These are phyloP conservation scores for Malus hybrid DNA, from an alignment of 331 rosid species.

Conservation along the genomic window DNA sequence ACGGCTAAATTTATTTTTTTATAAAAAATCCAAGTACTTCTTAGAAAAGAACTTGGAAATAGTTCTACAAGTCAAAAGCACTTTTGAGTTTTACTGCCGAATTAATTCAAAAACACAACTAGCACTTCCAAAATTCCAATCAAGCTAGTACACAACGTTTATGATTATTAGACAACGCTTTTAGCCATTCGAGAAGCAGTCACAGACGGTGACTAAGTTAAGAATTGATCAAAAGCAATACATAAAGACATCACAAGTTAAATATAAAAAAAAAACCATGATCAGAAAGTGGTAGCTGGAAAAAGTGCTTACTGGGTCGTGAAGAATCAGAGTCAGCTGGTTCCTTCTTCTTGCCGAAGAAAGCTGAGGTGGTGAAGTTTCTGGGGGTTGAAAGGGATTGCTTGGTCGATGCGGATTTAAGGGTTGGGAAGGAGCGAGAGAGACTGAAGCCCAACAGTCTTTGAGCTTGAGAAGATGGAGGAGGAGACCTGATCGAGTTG, in stretches of 20 bases:
- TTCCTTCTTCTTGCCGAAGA: conserved; percentile 42
- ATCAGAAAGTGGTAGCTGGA: background rate
- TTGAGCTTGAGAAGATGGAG: conserved; percentile 27
- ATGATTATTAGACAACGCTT: background rate
- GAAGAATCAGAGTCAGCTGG: conserved; percentile 18
- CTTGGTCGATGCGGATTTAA: conserved; percentile 17
- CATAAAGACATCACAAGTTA: background rate
- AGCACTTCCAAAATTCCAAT: background rate
- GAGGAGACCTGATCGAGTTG: conserved; percentile 4
- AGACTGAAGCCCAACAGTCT: conserved; percentile 29
- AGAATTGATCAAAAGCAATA: background rate
- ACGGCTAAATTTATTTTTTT: background rate
- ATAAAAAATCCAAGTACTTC: background rate
- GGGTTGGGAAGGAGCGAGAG: conserved; percentile 23
- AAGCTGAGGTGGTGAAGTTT: conserved; percentile 29
- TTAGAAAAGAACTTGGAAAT: no score
- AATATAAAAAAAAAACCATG: background rate
- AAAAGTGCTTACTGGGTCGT: conserved; percentile 31
- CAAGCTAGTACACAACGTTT: no score
- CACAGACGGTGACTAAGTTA: background rate
- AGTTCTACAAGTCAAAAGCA: background rate
- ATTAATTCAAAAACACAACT: no score
- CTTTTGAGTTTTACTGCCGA: background rate
- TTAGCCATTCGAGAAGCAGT: background rate
- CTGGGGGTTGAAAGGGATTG: conserved; percentile 24